Evolutionary conservation across 345 rosid genomes (phyloP), one percentile per base, ranked within the genome.

Genomic region (Bruguiera parviflora): DNA sequence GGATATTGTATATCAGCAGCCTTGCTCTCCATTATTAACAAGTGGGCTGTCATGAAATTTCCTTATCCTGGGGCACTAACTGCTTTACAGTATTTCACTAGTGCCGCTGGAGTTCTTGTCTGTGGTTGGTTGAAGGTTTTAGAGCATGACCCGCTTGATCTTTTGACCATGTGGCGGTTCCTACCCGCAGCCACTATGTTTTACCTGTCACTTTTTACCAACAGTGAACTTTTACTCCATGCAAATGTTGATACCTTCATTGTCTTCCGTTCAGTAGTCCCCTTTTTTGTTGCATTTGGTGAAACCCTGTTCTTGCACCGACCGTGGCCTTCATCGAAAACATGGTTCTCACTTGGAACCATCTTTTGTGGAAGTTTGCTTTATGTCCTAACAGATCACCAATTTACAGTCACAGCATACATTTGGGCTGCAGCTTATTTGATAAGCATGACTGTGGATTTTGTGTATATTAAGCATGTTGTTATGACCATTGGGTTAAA

Each of bases 181-280:
- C 85, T 92, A 29, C 99, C 99, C 0, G 98, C 98, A 1, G 98
- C 99, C 15, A 78, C 89, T 71, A 92, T 95, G 69, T 92, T 95
- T 79, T 95, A 95, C 68, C 81, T 95, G 67, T 90, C 99, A 4
- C 85, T 95, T 33, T 95, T 95, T 72, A 95, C 98, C 49, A 95
- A 95, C 79, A 95, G 99, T 31, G 98, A 95, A 86, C 98, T 95
- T 69, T 87, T 92, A 53, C 92, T 95, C 18, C 98, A 92, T 73
- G 99, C 99, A 8, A 95, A 92, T 79, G 97, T 92, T 25, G 99
- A 95, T 69, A 95, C 99, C 21, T 95, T 95, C 83, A 87, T 95
- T 13, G 98, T 95, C 46, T 95, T 90, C 74, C 98, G 98, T 3
- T 90, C 98, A 0, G 90, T 85, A 16, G 98, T 95, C 69, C 99